Evolutionary conservation across 768 basidiomycete genomes (phyloP), one percentile per base, ranked within the genome.

Genomic region (Podaxis mareebaensis): DNA sequence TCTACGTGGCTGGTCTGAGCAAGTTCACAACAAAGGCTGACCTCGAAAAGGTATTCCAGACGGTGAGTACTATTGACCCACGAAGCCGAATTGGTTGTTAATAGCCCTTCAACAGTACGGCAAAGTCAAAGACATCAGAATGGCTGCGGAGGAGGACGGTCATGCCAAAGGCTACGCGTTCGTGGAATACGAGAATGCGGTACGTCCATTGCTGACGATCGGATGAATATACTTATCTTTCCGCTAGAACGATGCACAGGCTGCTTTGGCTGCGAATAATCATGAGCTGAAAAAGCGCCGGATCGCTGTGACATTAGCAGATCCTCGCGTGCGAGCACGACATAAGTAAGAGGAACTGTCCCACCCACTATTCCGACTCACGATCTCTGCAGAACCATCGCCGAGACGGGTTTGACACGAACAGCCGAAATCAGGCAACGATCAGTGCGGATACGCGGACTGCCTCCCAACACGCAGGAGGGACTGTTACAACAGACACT

Each of bases 401-500:
- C 83, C n/a, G 87, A 86, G 26, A 85, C 81, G 65, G 89, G 89
- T 1, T 75, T 86, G 42, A 84, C 83, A 49, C 77, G 78, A 66
- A 73, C 76, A 46, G 83, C 81, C 12, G 92, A 90, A 60, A 74
- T 79, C 5, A 84, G 83, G 53, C 87, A 79, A 65, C 86, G 93
- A 17, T 92, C 91, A 20, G 81, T 99, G 7, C 86, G 91, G 8
- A 77, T 98, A 57, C 84, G 81, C 22, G 88, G 88, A 56, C 80
- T 99, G 22, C 93, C 93, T 15, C 70, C 83, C 2, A 85, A 78
- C 10, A 88, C 93, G 4, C 93, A 97, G 71, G 97, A 99, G 71
- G 96, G 92, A 2, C 77, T 99, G 1, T 75, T 99, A 26, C 96
- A 99, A 68, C 97, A 99, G 78, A 78, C 80, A 0, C 76, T 99